Base-by-base conservation (phyloP, 148 eudicot species). In the Amaranthus palmeri region DNA sequence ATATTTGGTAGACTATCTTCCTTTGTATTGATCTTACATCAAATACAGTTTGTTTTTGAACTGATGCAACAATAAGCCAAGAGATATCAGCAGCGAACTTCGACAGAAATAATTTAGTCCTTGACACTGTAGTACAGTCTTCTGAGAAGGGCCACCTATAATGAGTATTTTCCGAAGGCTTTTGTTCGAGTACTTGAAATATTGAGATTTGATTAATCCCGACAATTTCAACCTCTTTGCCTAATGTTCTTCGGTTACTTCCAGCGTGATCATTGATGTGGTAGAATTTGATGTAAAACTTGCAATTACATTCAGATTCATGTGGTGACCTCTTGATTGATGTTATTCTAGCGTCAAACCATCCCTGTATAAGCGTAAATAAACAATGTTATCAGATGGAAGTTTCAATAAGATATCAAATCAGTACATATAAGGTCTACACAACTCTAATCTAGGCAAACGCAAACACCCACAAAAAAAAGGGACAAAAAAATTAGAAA, bases 321-420 rank as follows among this genome's bases (percentile, higher is more conserved):
- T 96, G 97, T 15, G 92, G 96, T 65, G 81, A 86, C 80, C 97
- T 85, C 87, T 87, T 88, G 8, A 96, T 74, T 4, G 97, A 92
- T 44, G 76, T 80, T 74, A 96, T 85, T 81, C 78, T 87, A 45
- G 90, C 99, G 80, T 96, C 99, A 57, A 82, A 58, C 96, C 93
- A 92, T 14, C 85, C 90, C 99, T 95, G 59, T 54, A 75, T 49
- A 7, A 65, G 69, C 17, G n/a, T 12, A 63, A 55, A 8, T 10
- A 10, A 46, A 67, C 49, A 25, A 13, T 2, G 62, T 43, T 12
- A 17, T 45, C 63, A 15, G 36, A 25, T 25, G 36, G 36, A 25
- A 25, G 36, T 25, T 25, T 25, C 36, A 25, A 25, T 25, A 25
- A 25, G 36, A 25, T 1, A 25, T 25, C 36, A 25, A 25, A 25